These are phyloP conservation scores for Macrolepiota fuliginosa DNA, from an alignment of 768 basidiomycete genomes.

Conservation along the genomic window DNA sequence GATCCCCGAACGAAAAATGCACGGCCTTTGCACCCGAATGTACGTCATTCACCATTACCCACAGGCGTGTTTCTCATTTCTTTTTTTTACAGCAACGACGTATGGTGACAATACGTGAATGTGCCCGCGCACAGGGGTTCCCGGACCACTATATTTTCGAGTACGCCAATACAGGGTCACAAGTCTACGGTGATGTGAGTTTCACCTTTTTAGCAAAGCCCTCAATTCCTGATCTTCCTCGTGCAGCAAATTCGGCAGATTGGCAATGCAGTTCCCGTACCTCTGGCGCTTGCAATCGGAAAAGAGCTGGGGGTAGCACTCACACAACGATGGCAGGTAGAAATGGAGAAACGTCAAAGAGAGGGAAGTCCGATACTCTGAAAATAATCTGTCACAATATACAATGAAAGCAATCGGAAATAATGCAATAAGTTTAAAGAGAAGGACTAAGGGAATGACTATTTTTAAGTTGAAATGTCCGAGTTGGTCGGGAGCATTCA, in stretches of 20 bases:
- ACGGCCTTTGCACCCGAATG: slow-evolving; percentile 42
- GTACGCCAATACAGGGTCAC: slow-evolving; percentile 36
- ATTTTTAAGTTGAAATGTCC: neutral
- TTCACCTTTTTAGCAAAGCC: neutral
- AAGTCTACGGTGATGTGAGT: slow-evolving; percentile 53
- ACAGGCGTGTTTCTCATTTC: neutral
- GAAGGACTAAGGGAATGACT: slow-evolving; percentile 3
- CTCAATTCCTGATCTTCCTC: slow-evolving; percentile 1
- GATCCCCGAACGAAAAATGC: slow-evolving; percentile 48
- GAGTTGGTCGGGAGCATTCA: neutral
- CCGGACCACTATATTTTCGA: slow-evolving; percentile 67
- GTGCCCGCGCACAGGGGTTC: slow-evolving; percentile 76
- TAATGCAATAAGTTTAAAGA: slow-evolving; percentile 3
- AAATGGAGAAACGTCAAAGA: slow-evolving; percentile 35
- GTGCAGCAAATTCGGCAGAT: slow-evolving; percentile 71
- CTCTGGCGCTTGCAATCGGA: slow-evolving; percentile 64
- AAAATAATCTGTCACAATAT: neutral
- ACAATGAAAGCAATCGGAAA: neutral
- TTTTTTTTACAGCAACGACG: slow-evolving; percentile 58
- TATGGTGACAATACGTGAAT: slow-evolving; percentile 62
- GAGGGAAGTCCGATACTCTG: slow-evolving; percentile 44
- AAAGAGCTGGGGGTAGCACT: slow-evolving; percentile 43
- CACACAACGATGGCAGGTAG: slow-evolving; percentile 41
- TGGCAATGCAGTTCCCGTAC: slow-evolving; percentile 78
- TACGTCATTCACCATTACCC: slow-evolving; percentile 15